Base-by-base conservation (phyloP, 306 rosid species). In the Delonix regia region DNA sequence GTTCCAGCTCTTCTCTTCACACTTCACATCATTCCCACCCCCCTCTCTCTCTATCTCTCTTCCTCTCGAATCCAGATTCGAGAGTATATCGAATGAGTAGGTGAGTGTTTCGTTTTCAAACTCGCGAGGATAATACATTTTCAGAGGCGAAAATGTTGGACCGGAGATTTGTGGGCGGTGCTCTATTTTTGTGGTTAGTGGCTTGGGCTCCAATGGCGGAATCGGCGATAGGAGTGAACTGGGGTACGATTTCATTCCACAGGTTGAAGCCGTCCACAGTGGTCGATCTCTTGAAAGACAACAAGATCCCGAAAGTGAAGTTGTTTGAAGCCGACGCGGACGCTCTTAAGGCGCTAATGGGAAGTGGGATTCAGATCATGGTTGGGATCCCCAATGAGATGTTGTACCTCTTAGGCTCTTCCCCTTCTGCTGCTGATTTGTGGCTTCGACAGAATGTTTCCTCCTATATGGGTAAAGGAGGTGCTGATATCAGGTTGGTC, bases 381-480 rank as follows among this genome's bases (percentile, higher is more conserved):
- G 84, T 96, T 75, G 99, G 98, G 30, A 85, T 96, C 53, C 97
- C 99, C 15, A 96, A 96, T 79, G 98, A 91, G 38, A 93, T 96
- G 97, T 71, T 96, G 65, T 61, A 93, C 6, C 13, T 80, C 3
- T 51, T 96, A 44, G 78, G 96, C 72, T 87, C 96, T 3, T 88
- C 97, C 27, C 19, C 93, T 67, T 39, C 75, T 4, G 88, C 94
- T 71, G 71, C 98, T 57, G 98, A 95, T 86, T 65, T 73, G 19
- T 95, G 96, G 97, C 91, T 93, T 75, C 86, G 89, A 12, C 90
- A 80, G 82, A 93, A 93, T 86, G 77, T 95, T 41, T 84, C 98
- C 65, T 49, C 85, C 25, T 90, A 87, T 68, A 71, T 91, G 52
- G 87, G 82, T 12, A 91, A 87, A 84, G 91, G 89, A 9, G 99